Conservation (phyloP, 768 basidiomycete species). For the Nidularia pulvinata region DNA sequence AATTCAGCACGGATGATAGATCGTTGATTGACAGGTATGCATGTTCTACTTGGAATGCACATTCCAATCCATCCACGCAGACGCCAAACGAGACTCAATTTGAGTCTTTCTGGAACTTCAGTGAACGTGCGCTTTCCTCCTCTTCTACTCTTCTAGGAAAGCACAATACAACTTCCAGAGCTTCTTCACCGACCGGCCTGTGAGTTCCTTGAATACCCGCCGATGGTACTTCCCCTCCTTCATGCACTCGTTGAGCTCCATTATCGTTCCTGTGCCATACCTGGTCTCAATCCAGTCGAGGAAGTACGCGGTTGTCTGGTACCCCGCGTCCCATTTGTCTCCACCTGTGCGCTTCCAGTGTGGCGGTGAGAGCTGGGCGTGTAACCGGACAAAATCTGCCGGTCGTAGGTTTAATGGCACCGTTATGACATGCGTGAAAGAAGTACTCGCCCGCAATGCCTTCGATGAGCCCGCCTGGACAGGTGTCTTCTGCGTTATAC, state of each 20-base stretch:
- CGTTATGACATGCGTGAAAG: background rate
- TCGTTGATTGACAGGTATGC: no score
- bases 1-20: no score
- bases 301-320: constrained; percentile 74
- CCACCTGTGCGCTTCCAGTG: constrained; percentile 60
- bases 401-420: background rate
- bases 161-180: constrained; percentile 61
- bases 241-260: constrained; percentile 57
- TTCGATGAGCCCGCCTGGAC: constrained; percentile 74
- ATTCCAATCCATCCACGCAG: background rate
- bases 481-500: constrained; percentile 57
- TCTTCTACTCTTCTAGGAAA: constrained; percentile 26
- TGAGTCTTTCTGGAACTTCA: background rate
- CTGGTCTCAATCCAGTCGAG: constrained; percentile 65
- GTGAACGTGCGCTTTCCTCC: background rate
- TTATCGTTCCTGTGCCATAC: constrained; percentile 52
- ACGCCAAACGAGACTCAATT: background rate
- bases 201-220: constrained; percentile 48
- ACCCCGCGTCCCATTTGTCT: constrained; percentile 74
- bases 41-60: no score
- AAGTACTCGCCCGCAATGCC: constrained; percentile 68
- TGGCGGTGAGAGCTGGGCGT: constrained; percentile 57
- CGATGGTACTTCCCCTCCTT: constrained; percentile 48
- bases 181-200: constrained; percentile 48
- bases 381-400: constrained; percentile 71